Conservation (phyloP, 73 alveolate species). For the Tetrahymena malaccensis region DNA sequence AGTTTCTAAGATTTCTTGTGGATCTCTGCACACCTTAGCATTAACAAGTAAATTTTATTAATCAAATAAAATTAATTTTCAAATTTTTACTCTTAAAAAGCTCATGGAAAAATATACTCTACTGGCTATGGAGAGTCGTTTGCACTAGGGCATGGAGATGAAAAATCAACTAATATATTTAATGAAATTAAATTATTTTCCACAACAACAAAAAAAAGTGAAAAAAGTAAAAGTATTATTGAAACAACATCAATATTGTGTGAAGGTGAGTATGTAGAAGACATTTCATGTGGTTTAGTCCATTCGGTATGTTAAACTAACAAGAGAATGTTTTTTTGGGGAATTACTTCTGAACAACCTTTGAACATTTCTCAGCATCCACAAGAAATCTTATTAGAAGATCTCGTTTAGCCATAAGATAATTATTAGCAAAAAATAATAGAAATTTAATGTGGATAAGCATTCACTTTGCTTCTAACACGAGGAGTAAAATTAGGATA, state of each 20-base stretch:
- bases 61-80: background rate
- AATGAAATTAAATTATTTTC: background rate
- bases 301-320: conserved; percentile 18
- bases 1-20: conserved; percentile 16
- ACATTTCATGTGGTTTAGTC: conserved; percentile 23
- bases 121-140: conserved; percentile 33
- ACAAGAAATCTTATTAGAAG: background rate
- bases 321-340: conserved; percentile 24
- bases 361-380: background rate
- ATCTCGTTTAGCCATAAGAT: background rate
- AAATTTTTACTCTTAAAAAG: background rate
- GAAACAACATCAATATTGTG: background rate
- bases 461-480: conserved; percentile 13
- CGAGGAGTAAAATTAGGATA: background rate
- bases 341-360: background rate
- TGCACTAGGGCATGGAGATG: conserved; percentile 38
- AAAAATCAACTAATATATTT: conserved; percentile 6
- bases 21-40: conserved; percentile 29
- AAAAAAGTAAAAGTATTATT: background rate
- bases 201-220: background rate
- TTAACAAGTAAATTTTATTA: conserved; percentile 6
- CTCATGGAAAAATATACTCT: conserved; percentile 5
- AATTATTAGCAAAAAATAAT: background rate
- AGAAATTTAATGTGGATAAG: conserved; percentile 29
- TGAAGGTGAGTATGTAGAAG: conserved; percentile 6